Conservation (phyloP, 2,329 filamentous ascomycete species). For the Trichothecium sympodiale region DNA sequence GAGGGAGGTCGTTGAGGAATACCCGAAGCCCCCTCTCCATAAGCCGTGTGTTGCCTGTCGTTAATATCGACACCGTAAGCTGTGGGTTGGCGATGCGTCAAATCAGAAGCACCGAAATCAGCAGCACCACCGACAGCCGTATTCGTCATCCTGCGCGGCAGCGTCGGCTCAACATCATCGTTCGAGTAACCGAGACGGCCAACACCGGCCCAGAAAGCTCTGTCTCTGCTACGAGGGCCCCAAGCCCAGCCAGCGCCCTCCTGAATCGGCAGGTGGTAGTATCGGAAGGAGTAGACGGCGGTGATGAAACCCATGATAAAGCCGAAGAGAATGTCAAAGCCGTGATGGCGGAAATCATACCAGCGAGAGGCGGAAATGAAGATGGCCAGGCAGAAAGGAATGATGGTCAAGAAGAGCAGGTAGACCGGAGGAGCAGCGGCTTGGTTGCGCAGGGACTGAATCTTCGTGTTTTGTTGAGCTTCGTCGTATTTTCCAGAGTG, state of each 20-base stretch:
- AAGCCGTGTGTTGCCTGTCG: neutral
- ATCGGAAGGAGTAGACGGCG: conserved; percentile 67
- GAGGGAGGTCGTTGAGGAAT: too few species aligned
- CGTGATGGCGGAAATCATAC: conserved; percentile 81
- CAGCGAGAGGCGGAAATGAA: conserved; percentile 81
- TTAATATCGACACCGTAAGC: neutral
- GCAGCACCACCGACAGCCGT: neutral
- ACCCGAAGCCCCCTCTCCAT: neutral
- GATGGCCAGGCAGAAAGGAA: conserved; percentile 64
- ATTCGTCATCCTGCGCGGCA: neutral
- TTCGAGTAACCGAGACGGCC: conserved; percentile 48
- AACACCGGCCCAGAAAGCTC: conserved; percentile 71
- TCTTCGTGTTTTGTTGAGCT: conserved; percentile 16
- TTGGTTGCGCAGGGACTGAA: conserved; percentile 44
- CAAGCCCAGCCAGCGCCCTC: conserved; percentile 80
- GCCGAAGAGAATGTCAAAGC: conserved; percentile 87
- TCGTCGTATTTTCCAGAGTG: conserved; percentile 9
- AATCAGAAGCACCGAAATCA: neutral
- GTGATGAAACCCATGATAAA: conserved; percentile 62
- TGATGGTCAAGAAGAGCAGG: conserved; percentile 56
- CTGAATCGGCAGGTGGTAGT: conserved; percentile 71
- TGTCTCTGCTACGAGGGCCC: conserved; percentile 61
- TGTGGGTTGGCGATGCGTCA: neutral
- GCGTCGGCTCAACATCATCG: conserved; percentile 16
- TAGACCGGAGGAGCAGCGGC: conserved; percentile 76